Conservation (phyloP, 495 filamentous ascomycete species). For the Articulospora tetracladia region DNA sequence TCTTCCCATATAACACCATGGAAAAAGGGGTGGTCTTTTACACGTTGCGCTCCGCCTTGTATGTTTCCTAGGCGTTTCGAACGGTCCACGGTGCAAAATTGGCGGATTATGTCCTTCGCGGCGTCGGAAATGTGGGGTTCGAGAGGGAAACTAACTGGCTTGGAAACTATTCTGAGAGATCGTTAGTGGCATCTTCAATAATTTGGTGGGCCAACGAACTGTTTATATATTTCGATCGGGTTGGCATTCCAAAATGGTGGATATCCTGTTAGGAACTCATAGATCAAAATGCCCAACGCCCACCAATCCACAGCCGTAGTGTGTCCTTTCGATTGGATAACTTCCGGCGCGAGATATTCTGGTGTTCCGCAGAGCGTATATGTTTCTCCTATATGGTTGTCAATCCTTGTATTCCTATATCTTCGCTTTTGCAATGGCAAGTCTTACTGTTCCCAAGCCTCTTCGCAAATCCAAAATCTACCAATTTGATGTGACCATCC, state of each 20-base stretch:
- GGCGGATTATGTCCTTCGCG: conserved; percentile 78
- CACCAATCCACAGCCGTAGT: conserved; percentile 99
- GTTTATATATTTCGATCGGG: conserved; percentile 94
- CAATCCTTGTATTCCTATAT: conserved; percentile 22
- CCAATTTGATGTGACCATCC: conserved; percentile 89
- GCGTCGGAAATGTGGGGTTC: conserved; percentile 61
- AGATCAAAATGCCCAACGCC: conserved; percentile 93
- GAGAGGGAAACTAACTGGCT: conserved; percentile 64
- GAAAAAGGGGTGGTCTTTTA: conserved; percentile 90
- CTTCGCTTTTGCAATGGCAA: conserved; percentile 27
- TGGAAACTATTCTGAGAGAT: conserved; percentile 61
- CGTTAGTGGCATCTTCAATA: not conserved
- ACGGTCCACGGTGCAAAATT: conserved; percentile 86
- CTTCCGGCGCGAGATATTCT: conserved; percentile 94
- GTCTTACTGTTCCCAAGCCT: conserved; percentile 55
- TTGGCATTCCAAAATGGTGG: conserved; percentile 97
- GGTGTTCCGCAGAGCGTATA: conserved; percentile 97
- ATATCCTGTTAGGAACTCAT: conserved; percentile 93
- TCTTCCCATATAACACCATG: conserved; percentile 79
- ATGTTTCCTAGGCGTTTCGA: conserved; percentile 87
- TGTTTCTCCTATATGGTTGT: conserved; percentile 61
- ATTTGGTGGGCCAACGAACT: conserved; percentile 39
- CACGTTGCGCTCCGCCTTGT: conserved; percentile 71
- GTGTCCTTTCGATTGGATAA: conserved; percentile 93
- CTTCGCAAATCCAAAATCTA: conserved; percentile 99